Percentiles rank a stretch among this genome's conserved stretches.
These are phyloP conservation scores for Nyssa sinensis DNA, from an alignment of 148 eudicot species.

Conservation along the genomic window DNA sequence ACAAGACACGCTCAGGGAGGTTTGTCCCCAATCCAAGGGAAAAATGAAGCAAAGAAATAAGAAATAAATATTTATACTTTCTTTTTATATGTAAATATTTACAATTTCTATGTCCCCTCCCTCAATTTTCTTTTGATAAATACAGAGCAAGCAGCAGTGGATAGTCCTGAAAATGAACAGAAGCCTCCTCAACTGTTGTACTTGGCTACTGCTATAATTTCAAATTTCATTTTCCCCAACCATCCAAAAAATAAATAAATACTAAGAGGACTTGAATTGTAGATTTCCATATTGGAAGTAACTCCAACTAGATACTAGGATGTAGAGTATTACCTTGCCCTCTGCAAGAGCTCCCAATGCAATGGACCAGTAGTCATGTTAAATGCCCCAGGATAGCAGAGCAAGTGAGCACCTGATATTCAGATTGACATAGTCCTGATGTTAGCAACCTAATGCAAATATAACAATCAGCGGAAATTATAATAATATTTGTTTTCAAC, in stretches of 20 bases:
- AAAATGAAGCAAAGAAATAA: too few species aligned
- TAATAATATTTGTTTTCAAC: background rate
- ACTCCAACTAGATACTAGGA: background rate
- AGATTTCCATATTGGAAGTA: background rate
- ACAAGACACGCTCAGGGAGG: too few species aligned
- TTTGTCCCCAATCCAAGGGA: too few species aligned
- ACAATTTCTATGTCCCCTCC: too few species aligned
- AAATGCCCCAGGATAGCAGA: slow-evolving; percentile 99
- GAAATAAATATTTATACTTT: too few species aligned
- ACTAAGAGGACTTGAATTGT: background rate
- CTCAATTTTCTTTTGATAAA: too few species aligned
- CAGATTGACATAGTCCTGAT: background rate
- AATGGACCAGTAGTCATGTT: slow-evolving; percentile 98
- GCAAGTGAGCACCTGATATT: slow-evolving; percentile 76
- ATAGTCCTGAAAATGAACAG: background rate
- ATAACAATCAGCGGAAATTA: background rate
- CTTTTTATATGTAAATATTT: too few species aligned
- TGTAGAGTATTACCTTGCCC: slow-evolving; percentile 62
- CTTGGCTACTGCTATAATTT: background rate
- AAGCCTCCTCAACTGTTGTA: background rate
- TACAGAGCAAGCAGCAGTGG: background rate
- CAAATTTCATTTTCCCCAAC: background rate
- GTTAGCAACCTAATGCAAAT: background rate
- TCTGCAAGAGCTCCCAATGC: slow-evolving; percentile 97
- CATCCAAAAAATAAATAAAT: background rate